Base-by-base conservation (phyloP, 1,284 basidiomycete species). In the Sporisorium scitamineum region DNA sequence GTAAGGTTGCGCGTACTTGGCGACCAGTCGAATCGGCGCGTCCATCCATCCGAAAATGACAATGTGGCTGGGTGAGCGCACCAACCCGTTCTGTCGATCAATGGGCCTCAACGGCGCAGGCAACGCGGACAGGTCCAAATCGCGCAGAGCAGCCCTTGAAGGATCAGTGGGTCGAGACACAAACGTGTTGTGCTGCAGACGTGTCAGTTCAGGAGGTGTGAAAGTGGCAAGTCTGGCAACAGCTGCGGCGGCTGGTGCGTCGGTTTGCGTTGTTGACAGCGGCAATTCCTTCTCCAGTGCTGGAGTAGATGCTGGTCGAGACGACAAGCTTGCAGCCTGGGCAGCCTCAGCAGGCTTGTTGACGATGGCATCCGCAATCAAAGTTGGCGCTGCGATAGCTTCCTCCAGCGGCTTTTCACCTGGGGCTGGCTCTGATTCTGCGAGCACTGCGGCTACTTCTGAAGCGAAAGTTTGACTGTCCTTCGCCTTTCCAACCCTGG, bases 21-120 rank as follows among this genome's bases (percentile, higher is more conserved):
- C 45, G 0, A 85, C 71, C 6, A 84, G 61, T 7, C 73, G 75
- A 3, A 84, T 57, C 10, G 81, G 71, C 0, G 78, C 82, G 54
- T 84, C 79, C 82, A 85, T 82, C 80, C 81, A 85, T 22, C 83
- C 83, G 50, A 78, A 79, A 44, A 85, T 62, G 29, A 85, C 31
- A 0, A 76, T 52, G 24, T 76, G 68, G 54, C 58, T 62, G 0
- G 73, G 73, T 1, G 29, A 24, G 7, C 48, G 42, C 8, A 34
- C 34, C 6, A 70, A 29, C n/a, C 53, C 53, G 14, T 18, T 39
- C 8, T 57, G 31, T 10, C 55, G 52, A 26, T 64, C 62, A 26
- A 75, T 22, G 0, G 67, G 67, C 29, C 59, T 54, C 34, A 75
- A 50, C 14, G 72, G 72, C 1, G 63, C 41, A 4, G 69, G 69